A percentile compares a stretch with the other conserved stretches of the same genome.
These are phyloP conservation scores for Raphanus hybrid DNA, from an alignment of 441 rosid species.

Conservation along the genomic window DNA sequence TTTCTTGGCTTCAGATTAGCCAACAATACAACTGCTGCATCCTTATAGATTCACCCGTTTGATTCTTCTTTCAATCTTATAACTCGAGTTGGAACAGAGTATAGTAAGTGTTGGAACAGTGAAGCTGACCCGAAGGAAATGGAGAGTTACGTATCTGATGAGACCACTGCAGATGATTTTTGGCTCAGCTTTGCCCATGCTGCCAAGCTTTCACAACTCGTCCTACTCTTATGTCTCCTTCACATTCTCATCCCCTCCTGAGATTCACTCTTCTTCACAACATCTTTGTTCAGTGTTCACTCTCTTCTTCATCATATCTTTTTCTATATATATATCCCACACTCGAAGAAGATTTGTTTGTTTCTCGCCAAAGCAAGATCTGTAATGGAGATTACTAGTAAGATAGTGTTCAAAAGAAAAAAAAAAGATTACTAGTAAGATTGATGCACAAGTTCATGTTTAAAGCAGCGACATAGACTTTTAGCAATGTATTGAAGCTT, in stretches of 20 bases:
- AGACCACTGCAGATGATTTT: conserved; percentile 77
- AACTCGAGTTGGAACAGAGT: no score
- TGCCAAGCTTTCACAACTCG: conserved; percentile 78
- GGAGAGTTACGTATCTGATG: conserved; percentile 52
- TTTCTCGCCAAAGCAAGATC: conserved; percentile 27
- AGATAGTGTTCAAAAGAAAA: no score
- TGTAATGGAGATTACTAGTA: background rate
- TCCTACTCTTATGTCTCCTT: conserved; percentile 75
- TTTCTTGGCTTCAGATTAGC: conserved; percentile 88
- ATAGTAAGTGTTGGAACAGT: no score
- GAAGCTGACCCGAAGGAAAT: no score
- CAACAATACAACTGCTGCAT: conserved; percentile 70
- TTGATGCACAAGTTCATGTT: conserved; percentile 13
- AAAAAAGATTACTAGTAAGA: conserved; percentile 1
- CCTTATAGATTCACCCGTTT: conserved; percentile 34
- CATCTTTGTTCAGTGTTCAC: background rate
- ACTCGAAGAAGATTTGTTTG: background rate
- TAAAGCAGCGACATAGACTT: background rate
- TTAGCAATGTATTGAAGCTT: conserved; percentile 6
- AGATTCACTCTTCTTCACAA: conserved; percentile 19
- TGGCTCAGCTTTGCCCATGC: no score
- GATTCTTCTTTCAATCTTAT: background rate
- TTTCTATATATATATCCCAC: background rate
- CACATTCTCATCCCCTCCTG: conserved; percentile 35
- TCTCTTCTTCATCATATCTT: conserved; percentile 1